Conservation (phyloP, 2,329 filamentous ascomycete species). For the Alternaria tenuissima region DNA sequence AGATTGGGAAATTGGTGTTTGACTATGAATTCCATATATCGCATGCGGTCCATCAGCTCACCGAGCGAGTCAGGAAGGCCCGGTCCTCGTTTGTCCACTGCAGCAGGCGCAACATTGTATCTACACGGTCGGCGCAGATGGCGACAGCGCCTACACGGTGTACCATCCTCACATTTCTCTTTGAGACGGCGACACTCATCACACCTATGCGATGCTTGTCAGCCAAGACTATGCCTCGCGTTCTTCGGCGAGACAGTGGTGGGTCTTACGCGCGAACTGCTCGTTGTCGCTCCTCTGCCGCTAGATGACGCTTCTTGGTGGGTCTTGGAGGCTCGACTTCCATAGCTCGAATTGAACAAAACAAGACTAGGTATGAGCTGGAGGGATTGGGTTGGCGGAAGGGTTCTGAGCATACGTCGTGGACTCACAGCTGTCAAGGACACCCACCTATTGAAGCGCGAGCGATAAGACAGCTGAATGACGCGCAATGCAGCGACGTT, state of each 20-base stretch:
- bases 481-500: slow-evolving; percentile 2
- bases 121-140: slow-evolving; percentile 60
- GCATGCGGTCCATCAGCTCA: slow-evolving; percentile 16
- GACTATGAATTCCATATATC: slow-evolving; percentile 12
- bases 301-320: slow-evolving; percentile 21
- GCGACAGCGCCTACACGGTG: slow-evolving; percentile 62
- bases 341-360: slow-evolving; percentile 5
- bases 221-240: slow-evolving; percentile 1
- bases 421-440: not conserved
- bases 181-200: slow-evolving; percentile 64
- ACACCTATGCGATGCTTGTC: slow-evolving; percentile 51
- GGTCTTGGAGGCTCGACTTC: slow-evolving; percentile 17
- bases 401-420: not conserved
- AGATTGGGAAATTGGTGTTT: slow-evolving; percentile 16
- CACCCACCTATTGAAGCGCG: not conserved
- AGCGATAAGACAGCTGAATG: not conserved
- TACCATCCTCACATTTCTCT: slow-evolving; percentile 65
- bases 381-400: not conserved
- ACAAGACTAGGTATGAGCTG: not conserved
- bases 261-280: slow-evolving; percentile 23
- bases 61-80: slow-evolving; percentile 5
- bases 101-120: slow-evolving; percentile 15
- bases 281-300: slow-evolving; percentile 21
- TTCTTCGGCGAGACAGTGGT: not conserved
- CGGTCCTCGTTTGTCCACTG: slow-evolving; percentile 1